These are phyloP conservation scores for Bombardia bombarda DNA, from an alignment of 495 filamentous ascomycete genomes.

Conservation along the genomic window DNA sequence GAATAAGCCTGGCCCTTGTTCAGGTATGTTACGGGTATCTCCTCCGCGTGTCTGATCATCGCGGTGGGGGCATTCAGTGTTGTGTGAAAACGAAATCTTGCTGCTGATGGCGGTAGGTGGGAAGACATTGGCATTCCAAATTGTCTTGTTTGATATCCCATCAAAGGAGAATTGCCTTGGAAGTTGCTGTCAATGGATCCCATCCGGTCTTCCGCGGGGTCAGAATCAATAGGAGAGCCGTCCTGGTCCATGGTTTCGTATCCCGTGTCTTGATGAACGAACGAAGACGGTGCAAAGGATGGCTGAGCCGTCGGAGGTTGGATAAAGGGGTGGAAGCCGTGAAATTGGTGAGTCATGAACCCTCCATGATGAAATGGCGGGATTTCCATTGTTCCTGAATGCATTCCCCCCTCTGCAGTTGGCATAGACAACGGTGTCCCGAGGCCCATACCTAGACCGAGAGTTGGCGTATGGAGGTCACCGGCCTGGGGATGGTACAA, in stretches of 20 bases:
- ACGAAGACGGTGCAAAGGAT: slow-evolving; percentile 72
- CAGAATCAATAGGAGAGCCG: slow-evolving; percentile 51
- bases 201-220: slow-evolving; percentile 36
- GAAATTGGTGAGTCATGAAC: slow-evolving; percentile 68
- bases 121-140: slow-evolving; percentile 35
- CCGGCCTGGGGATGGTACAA: slow-evolving; percentile 78
- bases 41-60: slow-evolving; percentile 82
- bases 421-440: slow-evolving; percentile 81
- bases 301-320: slow-evolving; percentile 46
- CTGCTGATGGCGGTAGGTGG: slow-evolving; percentile 33
- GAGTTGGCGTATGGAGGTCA: slow-evolving; percentile 80
- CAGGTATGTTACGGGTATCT: slow-evolving; percentile 91
- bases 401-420: slow-evolving; percentile 51
- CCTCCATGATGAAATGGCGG: slow-evolving; percentile 42
- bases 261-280: slow-evolving; percentile 64
- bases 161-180: slow-evolving; percentile 40
- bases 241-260: slow-evolving; percentile 74
- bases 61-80: slow-evolving; percentile 90
- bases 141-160: slow-evolving; percentile 30
- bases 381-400: slow-evolving; percentile 51
- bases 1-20: slow-evolving; percentile 95
- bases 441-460: slow-evolving; percentile 52
- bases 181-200: slow-evolving; percentile 43
- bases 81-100: slow-evolving; percentile 83
- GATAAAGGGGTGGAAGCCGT: slow-evolving; percentile 66